Base-by-base conservation (phyloP, 2,329 filamentous ascomycete genomes). In the Xylariaceae sp. region DNA sequence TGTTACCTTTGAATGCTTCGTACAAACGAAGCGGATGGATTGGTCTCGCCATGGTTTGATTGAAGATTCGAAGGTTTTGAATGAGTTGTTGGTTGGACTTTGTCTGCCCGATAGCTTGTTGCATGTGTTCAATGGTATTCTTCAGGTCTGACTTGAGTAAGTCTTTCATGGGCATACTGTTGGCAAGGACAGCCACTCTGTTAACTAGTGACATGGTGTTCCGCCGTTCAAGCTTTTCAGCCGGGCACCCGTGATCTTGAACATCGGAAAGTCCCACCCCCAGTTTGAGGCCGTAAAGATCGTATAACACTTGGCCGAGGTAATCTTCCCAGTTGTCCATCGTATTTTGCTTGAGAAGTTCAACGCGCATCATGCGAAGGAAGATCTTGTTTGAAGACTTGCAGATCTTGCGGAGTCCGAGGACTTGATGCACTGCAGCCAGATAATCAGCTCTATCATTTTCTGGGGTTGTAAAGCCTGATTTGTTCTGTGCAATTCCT, bases 81-180 rank as follows among this genome's bases (percentile, higher is more conserved):
- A 85, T 77, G 67, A 95, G 84, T 50, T 90, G 83, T 5, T 88
- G 80, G 2, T 85, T 86, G 11, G 85, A 80, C 64, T 91, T 95
- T 22, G 85, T 80, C 43, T 80, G 79, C 1, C 88, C 89, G 43
- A 97, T 85, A 5, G 88, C 85, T 55, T 88, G 83, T 63, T 97
- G 91, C 67, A 98, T 88, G 55, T 91, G 90, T 48, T 98, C 93
- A 47, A 98, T 93, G 0, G 90, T 89, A 14, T 77, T 81, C 63
- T 92, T 94, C 43, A 98, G 73, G 45, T 97, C 89, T 14, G 90
- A 93, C 64, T 95, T 97, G 14, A 90, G 80, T 16, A 97, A 70
- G 54, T 97, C 93, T 59, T 92, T 95, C 71, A 95, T 86, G 19
- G 88, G 84, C 73, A 96, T 85, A 50, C 86, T 83, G 40, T 85